Conservation (phyloP, 495 filamentous ascomycete species). For the Penicillium fimorum region DNA sequence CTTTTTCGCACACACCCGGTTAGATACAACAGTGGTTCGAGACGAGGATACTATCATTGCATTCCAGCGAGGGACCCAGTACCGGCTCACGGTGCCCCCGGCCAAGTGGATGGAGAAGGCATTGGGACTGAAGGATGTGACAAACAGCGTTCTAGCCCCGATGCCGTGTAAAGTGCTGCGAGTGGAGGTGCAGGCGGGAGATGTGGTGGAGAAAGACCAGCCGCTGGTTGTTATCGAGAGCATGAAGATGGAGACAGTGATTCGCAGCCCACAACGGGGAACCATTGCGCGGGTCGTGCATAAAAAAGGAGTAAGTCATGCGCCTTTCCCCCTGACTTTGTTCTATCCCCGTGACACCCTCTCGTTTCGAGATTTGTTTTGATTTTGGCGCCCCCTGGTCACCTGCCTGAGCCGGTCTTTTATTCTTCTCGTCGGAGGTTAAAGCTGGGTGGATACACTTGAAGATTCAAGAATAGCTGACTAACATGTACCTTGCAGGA, state of each 20-base stretch:
- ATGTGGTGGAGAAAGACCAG: conserved; percentile 79
- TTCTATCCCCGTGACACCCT: neutral
- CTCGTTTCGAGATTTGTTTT: conserved; percentile 10
- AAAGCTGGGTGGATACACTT: neutral
- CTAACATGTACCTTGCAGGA: conserved; percentile 47
- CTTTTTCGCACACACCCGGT: conserved; percentile 71
- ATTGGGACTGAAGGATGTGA: conserved; percentile 73
- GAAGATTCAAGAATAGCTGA: neutral
- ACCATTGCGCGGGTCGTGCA: conserved; percentile 80
- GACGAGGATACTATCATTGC: conserved; percentile 68
- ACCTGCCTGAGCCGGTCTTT: neutral
- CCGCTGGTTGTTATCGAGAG: conserved; percentile 95
- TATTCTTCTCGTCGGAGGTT: neutral
- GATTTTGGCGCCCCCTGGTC: neutral
- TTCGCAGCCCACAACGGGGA: conserved; percentile 82
- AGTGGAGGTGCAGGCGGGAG: conserved; percentile 78
- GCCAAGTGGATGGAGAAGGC: conserved; percentile 87
- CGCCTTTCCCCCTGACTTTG: neutral
- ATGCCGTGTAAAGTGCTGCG: conserved; percentile 94
- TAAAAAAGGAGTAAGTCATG: conserved; percentile 73
- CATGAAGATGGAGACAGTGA: conserved; percentile 99
- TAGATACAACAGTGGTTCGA: conserved; percentile 76
- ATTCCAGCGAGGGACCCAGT: conserved; percentile 81
- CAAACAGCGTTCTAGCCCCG: conserved; percentile 82
- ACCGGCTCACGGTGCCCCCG: conserved; percentile 61